Conservation (phyloP, 1,284 basidiomycete genomes). For the Cryptococcus depauperatus region DNA sequence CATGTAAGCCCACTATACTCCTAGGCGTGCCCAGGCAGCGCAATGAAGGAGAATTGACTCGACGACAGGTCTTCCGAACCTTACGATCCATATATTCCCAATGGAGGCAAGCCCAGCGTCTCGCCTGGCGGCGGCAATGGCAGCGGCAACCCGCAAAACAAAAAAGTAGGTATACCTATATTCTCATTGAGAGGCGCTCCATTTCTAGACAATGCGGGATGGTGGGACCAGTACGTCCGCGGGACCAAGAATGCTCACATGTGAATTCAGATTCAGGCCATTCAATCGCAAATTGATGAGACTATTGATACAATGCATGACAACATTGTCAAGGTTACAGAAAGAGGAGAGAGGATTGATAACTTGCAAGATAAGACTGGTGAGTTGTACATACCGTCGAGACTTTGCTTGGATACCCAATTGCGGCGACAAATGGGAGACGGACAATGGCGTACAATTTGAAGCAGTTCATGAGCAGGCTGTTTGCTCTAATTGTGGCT, state of each 20-base stretch:
- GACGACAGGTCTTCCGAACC: constrained; percentile 59
- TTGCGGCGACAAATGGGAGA: too few relatives aligned
- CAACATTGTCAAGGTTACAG: constrained; percentile 88
- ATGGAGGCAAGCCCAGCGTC: constrained; percentile 56
- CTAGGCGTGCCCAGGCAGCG: background rate
- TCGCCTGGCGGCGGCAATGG: constrained; percentile 13
- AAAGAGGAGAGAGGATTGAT: constrained; percentile 89
- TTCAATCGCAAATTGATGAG: constrained; percentile 89
- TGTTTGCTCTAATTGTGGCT: too few relatives aligned
- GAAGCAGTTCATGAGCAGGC: too few relatives aligned
- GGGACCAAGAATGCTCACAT: background rate
- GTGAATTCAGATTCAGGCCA: constrained; percentile 63
- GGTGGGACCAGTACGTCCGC: background rate
- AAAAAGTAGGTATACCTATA: constrained; percentile 46
- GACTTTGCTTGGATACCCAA: too few relatives aligned
- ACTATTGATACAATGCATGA: constrained; percentile 89
- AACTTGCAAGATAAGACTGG: constrained; percentile 96
- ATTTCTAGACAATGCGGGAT: background rate
- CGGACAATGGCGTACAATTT: too few relatives aligned
- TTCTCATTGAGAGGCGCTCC: background rate
- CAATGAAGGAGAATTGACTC: too few relatives aligned
- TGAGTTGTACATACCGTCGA: constrained; percentile 52
- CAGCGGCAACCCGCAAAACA: constrained; percentile 48
- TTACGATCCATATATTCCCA: constrained; percentile 91
- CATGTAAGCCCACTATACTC: background rate